phyloP scores from a whole-genome alignment of 352 stramenopile species.

The Globisporangium ultimum region DNA sequence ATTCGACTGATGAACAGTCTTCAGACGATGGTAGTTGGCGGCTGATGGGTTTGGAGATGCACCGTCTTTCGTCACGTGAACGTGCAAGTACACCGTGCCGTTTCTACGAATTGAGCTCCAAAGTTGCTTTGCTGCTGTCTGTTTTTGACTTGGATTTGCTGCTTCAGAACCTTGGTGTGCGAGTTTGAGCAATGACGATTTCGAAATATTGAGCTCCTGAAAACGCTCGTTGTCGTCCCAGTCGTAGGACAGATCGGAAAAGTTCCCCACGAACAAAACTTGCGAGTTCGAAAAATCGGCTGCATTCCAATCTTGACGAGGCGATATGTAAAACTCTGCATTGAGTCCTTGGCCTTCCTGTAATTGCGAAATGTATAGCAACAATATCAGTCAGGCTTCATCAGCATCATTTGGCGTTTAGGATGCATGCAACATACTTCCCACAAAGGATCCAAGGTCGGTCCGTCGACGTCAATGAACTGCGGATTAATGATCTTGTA shows the following conservation, averaged over 20 bases:
- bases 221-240: conserved; percentile 60
- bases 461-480: conserved; percentile 38
- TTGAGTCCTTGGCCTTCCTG: conserved; percentile 50
- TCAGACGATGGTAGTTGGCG: conserved; percentile 43
- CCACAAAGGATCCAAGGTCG: conserved; percentile 66
- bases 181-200: conserved; percentile 15
- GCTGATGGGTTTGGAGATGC: conserved; percentile 42
- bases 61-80: conserved; percentile 60
- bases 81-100: conserved; percentile 61
- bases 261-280: conserved; percentile 42
- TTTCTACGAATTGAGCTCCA: conserved; percentile 51
- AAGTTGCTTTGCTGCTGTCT: conserved; percentile 11
- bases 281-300: conserved; percentile 35
- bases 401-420: too few relatives aligned
- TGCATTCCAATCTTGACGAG: conserved; percentile 36
- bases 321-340: conserved; percentile 60
- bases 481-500: conserved; percentile 72
- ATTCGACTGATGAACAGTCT: conserved; percentile 65
- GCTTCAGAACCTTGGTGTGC: conserved; percentile 1
- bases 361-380: background rate
- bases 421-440: conserved; percentile 16
- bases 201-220: conserved; percentile 53
- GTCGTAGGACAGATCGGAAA: conserved; percentile 60
- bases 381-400: too few relatives aligned
- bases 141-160: conserved; percentile 1